phyloP scores from a whole-genome alignment of 179 eudicot species.

The Vitellaria paradoxa region DNA sequence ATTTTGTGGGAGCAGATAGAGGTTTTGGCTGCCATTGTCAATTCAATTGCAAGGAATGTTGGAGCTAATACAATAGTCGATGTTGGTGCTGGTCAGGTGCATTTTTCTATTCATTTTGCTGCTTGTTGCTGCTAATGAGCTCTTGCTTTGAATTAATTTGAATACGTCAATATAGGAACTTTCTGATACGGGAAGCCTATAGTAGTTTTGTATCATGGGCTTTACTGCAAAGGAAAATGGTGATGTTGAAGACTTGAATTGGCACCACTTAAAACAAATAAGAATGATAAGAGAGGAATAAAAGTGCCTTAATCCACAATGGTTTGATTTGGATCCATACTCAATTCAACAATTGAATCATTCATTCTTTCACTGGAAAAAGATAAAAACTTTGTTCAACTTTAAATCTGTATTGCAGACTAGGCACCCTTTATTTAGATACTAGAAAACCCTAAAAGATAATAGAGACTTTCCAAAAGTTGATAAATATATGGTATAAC shows the following conservation, averaged over 20 bases:
- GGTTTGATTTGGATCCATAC: neutral
- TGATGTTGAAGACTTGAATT: neutral
- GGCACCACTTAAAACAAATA: neutral
- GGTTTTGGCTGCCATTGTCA: conserved; percentile 67
- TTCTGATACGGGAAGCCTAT: neutral
- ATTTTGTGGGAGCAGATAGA: conserved; percentile 51
- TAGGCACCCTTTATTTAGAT: neutral
- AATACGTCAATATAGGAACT: neutral
- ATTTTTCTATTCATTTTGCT: conserved; percentile 8
- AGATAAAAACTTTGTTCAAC: neutral
- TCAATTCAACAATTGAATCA: neutral
- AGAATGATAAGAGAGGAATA: neutral
- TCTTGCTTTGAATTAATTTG: conserved; percentile 7
- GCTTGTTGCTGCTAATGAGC: conserved; percentile 5
- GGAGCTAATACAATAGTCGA: conserved; percentile 67
- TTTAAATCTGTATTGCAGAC: neutral
- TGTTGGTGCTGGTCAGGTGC: conserved; percentile 98
- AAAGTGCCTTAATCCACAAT: neutral
- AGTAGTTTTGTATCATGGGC: neutral
- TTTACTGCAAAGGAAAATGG: no score
- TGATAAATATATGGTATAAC: neutral
- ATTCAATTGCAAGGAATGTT: conserved; percentile 45
- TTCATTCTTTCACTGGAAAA: neutral
- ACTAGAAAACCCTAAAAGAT: neutral
- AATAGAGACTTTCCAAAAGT: neutral